phyloP scores from a whole-genome alignment of 768 basidiomycete species.

The Lentinus brumalis region DNA sequence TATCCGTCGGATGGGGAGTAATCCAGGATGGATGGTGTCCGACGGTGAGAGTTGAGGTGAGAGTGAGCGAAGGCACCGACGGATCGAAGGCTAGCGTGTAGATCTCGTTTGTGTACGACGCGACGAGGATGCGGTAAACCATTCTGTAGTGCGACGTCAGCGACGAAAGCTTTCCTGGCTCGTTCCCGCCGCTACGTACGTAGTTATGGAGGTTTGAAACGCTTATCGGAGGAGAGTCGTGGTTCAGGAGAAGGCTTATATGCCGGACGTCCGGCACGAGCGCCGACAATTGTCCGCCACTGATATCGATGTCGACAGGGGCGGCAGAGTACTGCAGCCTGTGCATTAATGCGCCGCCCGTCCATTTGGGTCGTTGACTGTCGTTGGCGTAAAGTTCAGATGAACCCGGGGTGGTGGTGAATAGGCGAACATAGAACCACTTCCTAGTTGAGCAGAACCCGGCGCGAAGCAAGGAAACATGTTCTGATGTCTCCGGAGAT shows the following conservation, averaged over 20 bases:
- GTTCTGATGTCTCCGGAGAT: slow-evolving; percentile 3
- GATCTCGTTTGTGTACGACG: slow-evolving; percentile 66
- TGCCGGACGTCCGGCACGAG: slow-evolving; percentile 4
- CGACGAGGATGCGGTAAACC: slow-evolving; percentile 52
- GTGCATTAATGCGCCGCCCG: background rate
- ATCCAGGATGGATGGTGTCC: slow-evolving; percentile 81
- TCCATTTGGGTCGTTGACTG: background rate
- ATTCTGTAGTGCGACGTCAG: slow-evolving; percentile 15
- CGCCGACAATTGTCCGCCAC: slow-evolving; percentile 22
- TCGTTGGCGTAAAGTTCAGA: slow-evolving; percentile 4
- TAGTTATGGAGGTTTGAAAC: background rate
- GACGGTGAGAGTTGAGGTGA: slow-evolving; percentile 47
- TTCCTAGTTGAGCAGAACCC: slow-evolving; percentile 20
- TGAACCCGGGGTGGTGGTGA: background rate
- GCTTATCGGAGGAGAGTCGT: slow-evolving; percentile 11
- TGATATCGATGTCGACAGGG: slow-evolving; percentile 19
- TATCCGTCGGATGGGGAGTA: slow-evolving; percentile 56
- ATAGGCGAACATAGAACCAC: slow-evolving; percentile 8
- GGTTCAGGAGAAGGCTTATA: slow-evolving; percentile 12
- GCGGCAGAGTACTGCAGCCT: background rate
- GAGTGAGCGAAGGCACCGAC: slow-evolving; percentile 42
- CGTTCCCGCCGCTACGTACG: background rate
- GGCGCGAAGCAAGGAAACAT: slow-evolving; percentile 3
- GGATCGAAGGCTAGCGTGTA: slow-evolving; percentile 67
- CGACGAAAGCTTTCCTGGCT: background rate